Evolutionary conservation across 2,329 filamentous ascomycete species (phyloP), one percentile per base, ranked within the genome.

Genomic region (Fusarium robinianum): DNA sequence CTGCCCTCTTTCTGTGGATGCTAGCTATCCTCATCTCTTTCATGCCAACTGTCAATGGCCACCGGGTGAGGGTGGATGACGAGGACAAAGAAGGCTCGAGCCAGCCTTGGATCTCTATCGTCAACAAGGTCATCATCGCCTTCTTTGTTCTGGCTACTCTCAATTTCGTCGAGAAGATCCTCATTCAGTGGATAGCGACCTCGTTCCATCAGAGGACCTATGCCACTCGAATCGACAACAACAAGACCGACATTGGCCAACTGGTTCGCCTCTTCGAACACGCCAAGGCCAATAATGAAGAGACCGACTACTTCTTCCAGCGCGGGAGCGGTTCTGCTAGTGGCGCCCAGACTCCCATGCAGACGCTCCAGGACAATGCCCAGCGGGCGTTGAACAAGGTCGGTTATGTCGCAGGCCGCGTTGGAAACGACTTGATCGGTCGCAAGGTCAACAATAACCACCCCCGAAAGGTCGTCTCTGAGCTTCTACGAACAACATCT

Each of bases 171-270:
- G 91, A 96, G 68, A 97, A 96, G 74, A 87, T 96, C 48, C 80
- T 95, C 56, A 95, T 96, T 41, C 91, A 96, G 63, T 85, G 95
- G 70, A 95, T 97, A 57, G 91, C 92, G 21, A 91, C 91, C 45
- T 90, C 87, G 50, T 97, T 97, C 69, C 92, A 97, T 66, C 76
- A 88, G 45, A 81, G 92, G 30, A 96, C 92, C 0, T 97, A 97
- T 62, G 84, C 88, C 16, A 89, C 92, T 58, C 79, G 92, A 11
- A 96, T 96, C 59, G 89, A 94, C 50, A 78, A 92, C 67, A 95
- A 96, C 74, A 95, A 95, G 65, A 90, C 91, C 53, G 88, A 95
- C 62, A 90, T 96, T 45, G 82, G 69, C 8, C 77, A 75, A 41
- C 67, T 81, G 8, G 73, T 80, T 18, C 66, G 72, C 29, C 69